Evolutionary conservation across 306 rosid genomes (phyloP).

Genomic region (Ochetophila trinervis): DNA sequence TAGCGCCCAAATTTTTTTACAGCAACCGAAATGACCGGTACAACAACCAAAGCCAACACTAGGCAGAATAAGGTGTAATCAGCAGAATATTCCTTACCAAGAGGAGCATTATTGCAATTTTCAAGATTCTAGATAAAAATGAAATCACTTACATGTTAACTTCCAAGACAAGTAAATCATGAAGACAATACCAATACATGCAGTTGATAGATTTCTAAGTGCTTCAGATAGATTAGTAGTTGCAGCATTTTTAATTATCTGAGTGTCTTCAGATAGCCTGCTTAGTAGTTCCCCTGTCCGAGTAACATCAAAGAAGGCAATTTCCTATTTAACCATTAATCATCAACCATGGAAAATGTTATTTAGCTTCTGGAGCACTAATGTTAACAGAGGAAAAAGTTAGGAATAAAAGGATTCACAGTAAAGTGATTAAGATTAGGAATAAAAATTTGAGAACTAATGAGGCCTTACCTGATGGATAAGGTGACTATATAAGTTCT

Average conservation of each 20-base stretch:
- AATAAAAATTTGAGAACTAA: slow-evolving; percentile 3
- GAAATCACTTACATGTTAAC: slow-evolving; percentile 56
- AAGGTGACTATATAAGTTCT: slow-evolving; percentile 65
- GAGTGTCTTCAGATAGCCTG: slow-evolving; percentile 85
- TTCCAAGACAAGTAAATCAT: slow-evolving; percentile 80
- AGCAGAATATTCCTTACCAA: neutral
- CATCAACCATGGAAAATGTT: slow-evolving; percentile 5
- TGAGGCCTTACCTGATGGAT: slow-evolving; percentile 47
- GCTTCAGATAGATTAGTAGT: slow-evolving; percentile 91
- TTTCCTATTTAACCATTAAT: slow-evolving; percentile 49
- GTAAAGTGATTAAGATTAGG: neutral
- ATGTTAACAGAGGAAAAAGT: neutral
- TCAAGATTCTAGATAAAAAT: slow-evolving; percentile 20
- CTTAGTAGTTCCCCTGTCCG: slow-evolving; percentile 83
- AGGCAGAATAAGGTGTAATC: slow-evolving; percentile 9
- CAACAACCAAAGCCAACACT: slow-evolving; percentile 79
- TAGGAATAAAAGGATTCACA: neutral
- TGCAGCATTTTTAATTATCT: slow-evolving; percentile 81
- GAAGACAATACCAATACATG: slow-evolving; percentile 64
- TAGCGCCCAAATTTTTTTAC: slow-evolving; percentile 74
- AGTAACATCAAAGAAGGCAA: slow-evolving; percentile 80
- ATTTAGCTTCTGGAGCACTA: neutral
- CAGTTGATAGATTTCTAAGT: slow-evolving; percentile 60
- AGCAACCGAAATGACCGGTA: slow-evolving; percentile 69
- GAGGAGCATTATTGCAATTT: slow-evolving; percentile 5